Percentiles rank a stretch among this genome's conserved stretches.
Evolutionary conservation across 192 early-diverging fungal genomes (phyloP).

Genomic region (Dispira parvispora): DNA sequence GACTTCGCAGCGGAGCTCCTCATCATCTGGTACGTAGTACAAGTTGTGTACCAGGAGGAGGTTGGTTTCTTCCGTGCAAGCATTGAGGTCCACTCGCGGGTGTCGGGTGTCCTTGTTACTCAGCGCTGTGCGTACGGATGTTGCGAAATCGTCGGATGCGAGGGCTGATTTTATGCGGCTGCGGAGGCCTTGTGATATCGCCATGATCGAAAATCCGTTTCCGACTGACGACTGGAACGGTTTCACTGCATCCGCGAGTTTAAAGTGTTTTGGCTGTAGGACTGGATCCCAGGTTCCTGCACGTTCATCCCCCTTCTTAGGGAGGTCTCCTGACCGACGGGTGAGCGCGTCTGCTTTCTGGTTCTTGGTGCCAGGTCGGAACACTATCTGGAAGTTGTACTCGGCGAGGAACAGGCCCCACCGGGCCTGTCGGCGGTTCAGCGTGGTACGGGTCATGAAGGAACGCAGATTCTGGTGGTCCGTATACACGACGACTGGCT

Average conservation of each 20-base stretch:
- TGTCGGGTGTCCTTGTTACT: not conserved
- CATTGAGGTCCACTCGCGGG: not conserved
- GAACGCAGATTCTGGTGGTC: slow-evolving; percentile 29
- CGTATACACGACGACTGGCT: slow-evolving; percentile 18
- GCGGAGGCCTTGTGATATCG: not conserved
- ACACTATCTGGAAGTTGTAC: too few relatives aligned
- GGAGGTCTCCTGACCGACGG: too few relatives aligned
- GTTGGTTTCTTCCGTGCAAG: too few relatives aligned
- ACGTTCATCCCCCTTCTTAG: too few relatives aligned
- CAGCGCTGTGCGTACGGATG: not conserved
- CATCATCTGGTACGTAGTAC: slow-evolving; percentile 15
- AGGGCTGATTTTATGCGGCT: not conserved
- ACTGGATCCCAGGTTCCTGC: slow-evolving; percentile 2
- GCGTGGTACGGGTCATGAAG: too few relatives aligned
- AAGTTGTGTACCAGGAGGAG: slow-evolving; percentile 13
- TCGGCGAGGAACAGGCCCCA: too few relatives aligned
- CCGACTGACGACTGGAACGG: not conserved
- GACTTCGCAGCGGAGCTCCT: slow-evolving; percentile 6
- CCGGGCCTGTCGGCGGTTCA: slow-evolving; percentile 20
- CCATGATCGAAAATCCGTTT: not conserved
- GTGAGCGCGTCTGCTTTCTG: too few relatives aligned
- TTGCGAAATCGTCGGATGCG: not conserved
- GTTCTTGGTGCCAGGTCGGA: too few relatives aligned
- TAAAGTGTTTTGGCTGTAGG: slow-evolving; percentile 8
- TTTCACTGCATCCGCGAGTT: slow-evolving; percentile 1